Evolutionary conservation across 2,329 filamentous ascomycete species (phyloP).

Genomic region (Botrytis fragariae): DNA sequence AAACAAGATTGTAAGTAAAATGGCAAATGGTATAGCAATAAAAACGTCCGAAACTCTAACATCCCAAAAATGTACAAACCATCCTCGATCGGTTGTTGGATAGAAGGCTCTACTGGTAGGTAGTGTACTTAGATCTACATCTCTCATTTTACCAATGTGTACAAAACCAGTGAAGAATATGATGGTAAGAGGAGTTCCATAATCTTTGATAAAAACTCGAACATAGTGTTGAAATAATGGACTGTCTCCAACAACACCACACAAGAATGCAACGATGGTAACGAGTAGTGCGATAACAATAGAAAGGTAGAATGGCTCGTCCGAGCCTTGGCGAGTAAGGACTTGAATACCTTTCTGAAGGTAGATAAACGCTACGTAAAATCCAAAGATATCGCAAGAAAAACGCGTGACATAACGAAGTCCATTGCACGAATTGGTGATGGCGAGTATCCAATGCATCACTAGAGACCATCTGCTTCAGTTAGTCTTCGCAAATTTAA

Average conservation of each 20-base stretch:
- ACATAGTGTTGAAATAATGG: conserved; percentile 72
- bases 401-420: conserved; percentile 89
- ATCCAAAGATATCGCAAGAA: conserved; percentile 90
- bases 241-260: conserved; percentile 67
- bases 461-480: conserved; percentile 71
- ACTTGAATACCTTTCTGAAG: conserved; percentile 89
- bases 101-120: conserved; percentile 76
- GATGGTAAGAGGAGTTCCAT: conserved; percentile 78
- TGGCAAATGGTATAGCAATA: conserved; percentile 79
- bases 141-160: conserved; percentile 78
- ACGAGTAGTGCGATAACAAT: conserved; percentile 75
- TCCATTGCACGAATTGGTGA: conserved; percentile 83
- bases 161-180: conserved; percentile 90
- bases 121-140: conserved; percentile 65
- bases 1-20: conserved; percentile 80
- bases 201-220: conserved; percentile 83
- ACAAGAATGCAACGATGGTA: conserved; percentile 72
- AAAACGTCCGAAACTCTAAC: conserved; percentile 72
- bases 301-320: conserved; percentile 71
- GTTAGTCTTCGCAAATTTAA: conserved; percentile 24
- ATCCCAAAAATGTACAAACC: conserved; percentile 83
- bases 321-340: conserved; percentile 68
- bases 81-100: conserved; percentile 69
- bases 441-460: conserved; percentile 79
- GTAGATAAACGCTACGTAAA: conserved; percentile 91